Evolutionary conservation across 495 filamentous ascomycete species (phyloP), one percentile per base, ranked within the genome.

Genomic region (Polyplosphaeria fusca): DNA sequence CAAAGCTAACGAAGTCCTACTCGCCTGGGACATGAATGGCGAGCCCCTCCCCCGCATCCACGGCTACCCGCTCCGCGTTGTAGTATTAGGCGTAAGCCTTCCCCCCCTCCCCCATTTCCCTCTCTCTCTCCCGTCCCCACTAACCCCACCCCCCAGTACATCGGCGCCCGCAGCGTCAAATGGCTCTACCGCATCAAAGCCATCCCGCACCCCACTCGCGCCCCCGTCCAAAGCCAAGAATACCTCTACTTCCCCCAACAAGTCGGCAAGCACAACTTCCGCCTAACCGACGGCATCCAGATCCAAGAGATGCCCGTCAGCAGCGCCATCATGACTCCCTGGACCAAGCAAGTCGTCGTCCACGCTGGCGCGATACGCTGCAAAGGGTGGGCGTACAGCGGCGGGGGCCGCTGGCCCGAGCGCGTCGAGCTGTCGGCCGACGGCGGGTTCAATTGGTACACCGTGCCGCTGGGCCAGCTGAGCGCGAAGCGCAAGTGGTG

Each of bases 1-100:
- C 14, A 35, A 35, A 14, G 30, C 30, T 7, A 35, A 35, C 14
- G 30, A 35, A 14, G 30, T 35, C 7, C 30, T 35, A 14, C 30
- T 35, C 14, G 81, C 79, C 1, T 86, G 79, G 79, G 83, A 84
- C 55, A 85, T 85, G 83, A 86, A 87, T 45, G 83, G 79, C 25
- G 69, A 82, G 52, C 79, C 79, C 0, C 72, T 87, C 1, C 84
- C 84, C 1, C 77, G 74, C 51, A 81, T 82, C 56, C 82, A 86
- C 55, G 84, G 84, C 2, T 82, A 71, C 22, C 84, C 84, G 3
- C 62, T 87, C 3, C 73, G 84, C 4, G 75, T 75, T 0, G 75
- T 87, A 0, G 80, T 84, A 0, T 65, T 81, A 44, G 83, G 84
- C n/a, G 30, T 35, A 35, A 35, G 30, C 7, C 7, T 7, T 35